Evolutionary conservation across 2,329 filamentous ascomycete genomes (phyloP).

Genomic region (Bisporella sp.): DNA sequence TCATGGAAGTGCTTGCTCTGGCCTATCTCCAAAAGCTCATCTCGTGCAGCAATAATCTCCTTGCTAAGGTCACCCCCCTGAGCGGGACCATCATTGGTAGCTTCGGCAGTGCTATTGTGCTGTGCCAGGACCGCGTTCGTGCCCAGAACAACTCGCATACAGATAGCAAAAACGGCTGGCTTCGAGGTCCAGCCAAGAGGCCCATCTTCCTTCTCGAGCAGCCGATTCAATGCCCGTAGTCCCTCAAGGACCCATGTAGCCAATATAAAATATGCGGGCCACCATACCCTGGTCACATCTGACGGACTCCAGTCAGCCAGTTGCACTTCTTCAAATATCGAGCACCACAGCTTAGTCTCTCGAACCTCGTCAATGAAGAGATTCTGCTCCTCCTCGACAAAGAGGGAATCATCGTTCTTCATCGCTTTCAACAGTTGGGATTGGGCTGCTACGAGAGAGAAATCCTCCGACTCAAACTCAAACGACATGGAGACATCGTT

Average conservation of each 20-base stretch:
- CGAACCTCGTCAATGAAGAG: conserved; percentile 80
- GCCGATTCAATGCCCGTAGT: conserved; percentile 5
- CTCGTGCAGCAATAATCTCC: not conserved
- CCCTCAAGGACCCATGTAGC: conserved; percentile 39
- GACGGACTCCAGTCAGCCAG: not conserved
- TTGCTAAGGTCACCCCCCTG: conserved; percentile 1
- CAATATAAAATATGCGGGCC: not conserved
- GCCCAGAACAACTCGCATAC: conserved; percentile 35
- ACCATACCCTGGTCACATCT: not conserved
- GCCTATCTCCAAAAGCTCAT: not conserved
- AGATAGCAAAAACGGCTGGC: conserved; percentile 58
- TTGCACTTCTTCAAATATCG: conserved; percentile 29
- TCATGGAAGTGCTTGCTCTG: not conserved
- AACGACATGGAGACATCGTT: conserved; percentile 1
- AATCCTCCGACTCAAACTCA: not conserved
- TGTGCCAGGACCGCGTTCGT: conserved; percentile 7
- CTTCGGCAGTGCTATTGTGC: not conserved
- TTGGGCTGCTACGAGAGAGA: conserved; percentile 25
- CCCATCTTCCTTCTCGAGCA: conserved; percentile 44
- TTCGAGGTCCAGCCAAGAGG: conserved; percentile 68
- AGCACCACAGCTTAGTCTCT: conserved; percentile 63
- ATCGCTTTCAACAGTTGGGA: conserved; percentile 39
- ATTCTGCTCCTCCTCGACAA: conserved; percentile 87
- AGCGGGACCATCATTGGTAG: conserved; percentile 1
- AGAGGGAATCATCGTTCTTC: conserved; percentile 61